Evolutionary conservation across 768 basidiomycete species (phyloP).

Genomic region (Suillus lakei): DNA sequence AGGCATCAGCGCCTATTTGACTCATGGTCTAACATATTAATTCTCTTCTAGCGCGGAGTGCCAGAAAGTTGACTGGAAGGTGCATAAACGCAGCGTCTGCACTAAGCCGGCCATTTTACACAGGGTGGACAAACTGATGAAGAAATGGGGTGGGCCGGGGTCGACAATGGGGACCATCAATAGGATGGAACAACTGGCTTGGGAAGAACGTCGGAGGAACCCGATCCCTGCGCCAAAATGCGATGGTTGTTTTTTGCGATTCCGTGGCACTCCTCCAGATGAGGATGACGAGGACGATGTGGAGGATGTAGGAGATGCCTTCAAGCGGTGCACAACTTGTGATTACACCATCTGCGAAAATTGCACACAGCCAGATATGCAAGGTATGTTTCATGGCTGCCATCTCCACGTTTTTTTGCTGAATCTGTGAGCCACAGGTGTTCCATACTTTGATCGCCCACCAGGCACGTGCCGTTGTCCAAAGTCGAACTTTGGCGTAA

Average conservation of each 20-base stretch:
- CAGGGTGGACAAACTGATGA: slow-evolving; percentile 20
- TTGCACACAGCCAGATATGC: neutral
- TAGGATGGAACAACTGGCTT: neutral
- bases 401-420: neutral
- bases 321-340: slow-evolving; percentile 1
- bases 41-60: slow-evolving; percentile 14
- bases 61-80: slow-evolving; percentile 25
- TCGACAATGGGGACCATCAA: neutral
- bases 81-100: slow-evolving; percentile 26
- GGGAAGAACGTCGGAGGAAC: neutral
- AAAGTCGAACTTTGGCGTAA: neutral
- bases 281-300: slow-evolving; percentile 7
- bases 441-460: neutral
- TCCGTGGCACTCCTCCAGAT: neutral
- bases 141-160: slow-evolving; percentile 14
- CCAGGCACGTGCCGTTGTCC: neutral
- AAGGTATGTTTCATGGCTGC: neutral
- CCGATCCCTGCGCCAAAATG: neutral
- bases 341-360: neutral
- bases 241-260: neutral
- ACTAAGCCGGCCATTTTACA: slow-evolving; percentile 20
- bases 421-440: neutral
- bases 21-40: neutral
- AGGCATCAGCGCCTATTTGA: neutral
- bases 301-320: neutral